Evolutionary conservation across 2,329 filamentous ascomycete genomes (phyloP), one percentile per base, ranked within the genome.

Genomic region (Claviceps pazoutovae): DNA sequence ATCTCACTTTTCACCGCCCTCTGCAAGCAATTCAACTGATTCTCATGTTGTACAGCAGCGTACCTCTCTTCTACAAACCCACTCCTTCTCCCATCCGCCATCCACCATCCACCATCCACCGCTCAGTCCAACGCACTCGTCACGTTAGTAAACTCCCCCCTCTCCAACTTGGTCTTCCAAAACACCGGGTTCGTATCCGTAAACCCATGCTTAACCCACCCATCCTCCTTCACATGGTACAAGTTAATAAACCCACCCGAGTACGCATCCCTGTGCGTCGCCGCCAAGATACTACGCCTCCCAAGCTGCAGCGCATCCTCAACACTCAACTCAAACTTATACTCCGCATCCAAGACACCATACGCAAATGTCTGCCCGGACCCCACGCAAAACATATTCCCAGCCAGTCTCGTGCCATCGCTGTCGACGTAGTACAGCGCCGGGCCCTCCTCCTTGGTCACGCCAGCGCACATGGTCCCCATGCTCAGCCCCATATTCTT

Each of bases 171-270:
- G 48, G 90, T 96, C 78, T 95, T 86, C 93, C 93, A 98, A 84
- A 98, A 98, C 66, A 97, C 95, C 45, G 91, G 91, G 76, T 97
- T 96, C 61, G 91, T 97, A 71, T 98, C 93, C 65, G 76, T 89
- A 79, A 98, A 98, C 56, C 93, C 93, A 66, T 97, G 91, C 80
- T 95, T 95, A 64, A 95, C 90, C 93, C 93, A 98, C 61, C 93
- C 93, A 57, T 89, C 85, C 75, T 98, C 91, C 82, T 96, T 96
- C 67, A 98, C 90, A 66, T 98, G 93, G 73, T 98, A 98, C 66
- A 97, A 68, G 74, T 98, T 98, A 78, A 98, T 96, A 74, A 82
- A 97, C 59, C 93, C 93, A 75, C 93, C 93, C 23, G 93, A 97
- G 79, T 86, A 98, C n/a, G 93, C 93, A 68, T 98, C 93, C 66